Evolutionary conservation across 306 rosid genomes (phyloP), one percentile per base, ranked within the genome.

Genomic region (Acacia melanoxylon): DNA sequence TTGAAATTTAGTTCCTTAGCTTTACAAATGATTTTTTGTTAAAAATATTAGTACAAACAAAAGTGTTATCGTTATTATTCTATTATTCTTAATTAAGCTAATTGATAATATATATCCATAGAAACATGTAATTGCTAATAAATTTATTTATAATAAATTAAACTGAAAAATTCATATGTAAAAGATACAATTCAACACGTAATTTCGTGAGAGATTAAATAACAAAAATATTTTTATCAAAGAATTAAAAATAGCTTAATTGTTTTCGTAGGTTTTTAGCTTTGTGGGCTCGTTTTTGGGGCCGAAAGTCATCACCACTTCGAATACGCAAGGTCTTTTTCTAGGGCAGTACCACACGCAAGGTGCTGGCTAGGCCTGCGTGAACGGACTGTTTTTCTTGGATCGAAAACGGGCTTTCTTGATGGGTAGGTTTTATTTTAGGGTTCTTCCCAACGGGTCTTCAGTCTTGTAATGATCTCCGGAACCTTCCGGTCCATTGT

Each of bases 401-500:
- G 58, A 7, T 5, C 2, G n/a, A 20, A n/a, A 62, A 31, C 63
- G 74, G 84, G 74, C 54, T 68, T 51, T 3, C 24, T 25, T 20
- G 9, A 63, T 44, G 42, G 29, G 49, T 6, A 13, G 22, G 49
- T 1, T 25, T 35, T 14, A 4, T 19, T 31, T 72, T 84, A 87
- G 90, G 90, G 86, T 78, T 87, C 76, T n/a, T 4, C 10, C 10
- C 40, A 49, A 5, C 80, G 88, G 90, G 86, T 84, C 31, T 29
- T 29, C 31, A 1, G 31, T 29, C 88, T 86, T 84, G 46, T 48
- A 42, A 81, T 82, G 4, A 52, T 78, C 15, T 74, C 85, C 65
- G 45, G 83, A 86, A 86, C 29, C 35, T 83, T 78, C 80, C 44
- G 54, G 68, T 56, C 76, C 44, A 49, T 41, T 6, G 17, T 51